Evolutionary conservation across 1,284 basidiomycete species (phyloP).

Genomic region (Coniferiporia weirii): DNA sequence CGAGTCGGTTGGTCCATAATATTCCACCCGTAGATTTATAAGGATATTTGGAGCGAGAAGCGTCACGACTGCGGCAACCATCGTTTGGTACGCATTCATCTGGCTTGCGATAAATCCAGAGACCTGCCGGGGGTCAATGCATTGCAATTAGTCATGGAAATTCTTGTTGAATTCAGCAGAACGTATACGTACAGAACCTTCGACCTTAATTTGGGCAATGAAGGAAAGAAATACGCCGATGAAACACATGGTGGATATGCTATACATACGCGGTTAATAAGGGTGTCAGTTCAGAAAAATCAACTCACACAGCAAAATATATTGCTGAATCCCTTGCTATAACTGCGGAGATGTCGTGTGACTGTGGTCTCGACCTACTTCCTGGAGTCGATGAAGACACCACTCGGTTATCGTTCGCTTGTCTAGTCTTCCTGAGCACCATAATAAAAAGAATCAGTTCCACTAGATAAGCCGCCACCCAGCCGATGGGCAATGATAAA

Average conservation of each 20-base stretch:
- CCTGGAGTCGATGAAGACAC: neutral
- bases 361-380: neutral
- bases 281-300: neutral
- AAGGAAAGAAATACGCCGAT: neutral
- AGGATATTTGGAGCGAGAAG: slow-evolving; percentile 9
- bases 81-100: slow-evolving; percentile 4
- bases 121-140: neutral
- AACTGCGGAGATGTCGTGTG: neutral
- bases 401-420: too few relatives aligned
- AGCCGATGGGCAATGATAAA: too few relatives aligned
- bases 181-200: neutral
- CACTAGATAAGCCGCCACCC: too few relatives aligned
- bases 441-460: too few relatives aligned
- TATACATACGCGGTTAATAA: neutral
- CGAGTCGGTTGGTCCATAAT: neutral
- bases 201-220: neutral
- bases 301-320: slow-evolving; percentile 7
- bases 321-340: slow-evolving; percentile 7
- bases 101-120: neutral
- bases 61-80: neutral
- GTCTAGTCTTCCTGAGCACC: too few relatives aligned
- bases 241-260: neutral
- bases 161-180: neutral
- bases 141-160: neutral
- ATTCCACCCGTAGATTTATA: slow-evolving; percentile 2